Base-by-base conservation (phyloP, 169 alveolate genomes). In the Neospora caninum region DNA sequence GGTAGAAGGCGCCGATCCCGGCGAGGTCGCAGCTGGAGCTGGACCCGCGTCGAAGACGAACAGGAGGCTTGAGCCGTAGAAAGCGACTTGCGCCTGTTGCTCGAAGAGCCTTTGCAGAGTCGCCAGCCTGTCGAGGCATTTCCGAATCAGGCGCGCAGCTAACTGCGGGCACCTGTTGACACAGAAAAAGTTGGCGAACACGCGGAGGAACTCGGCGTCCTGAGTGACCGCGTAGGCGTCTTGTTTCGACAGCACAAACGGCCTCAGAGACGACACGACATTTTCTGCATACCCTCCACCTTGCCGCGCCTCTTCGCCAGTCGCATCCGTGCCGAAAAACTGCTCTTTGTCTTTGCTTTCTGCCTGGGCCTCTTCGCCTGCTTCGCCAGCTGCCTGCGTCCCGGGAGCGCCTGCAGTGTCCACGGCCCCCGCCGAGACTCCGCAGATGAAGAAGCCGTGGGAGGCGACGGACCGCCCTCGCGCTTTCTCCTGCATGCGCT, bases 401-500 rank as follows among this genome's bases (percentile, higher is more conserved):
- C 16, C 73, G n/a, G 31, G 73, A 1, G 73, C 73, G 7, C 7
- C 31, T 6, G 31, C 34, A 29, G 31, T 64, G 73, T 64, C 73
- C 7, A 64, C 73, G n/a, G 73, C 73, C 73, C 34, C 73, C 34
- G 73, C 86, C 64, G 84, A 45, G 58, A 88, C 92, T 1, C 92
- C 92, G 84, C 92, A 88, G 41, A 88, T 53, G 20, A 53, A 41
- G 58, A 88, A 88, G 92, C 92, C 92, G 38, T 88, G 92, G 43
- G 92, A 36, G 20, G 84, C 92, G 49, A 88, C 54, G 10, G 92
- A 88, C 41, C 92, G 43, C 34, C 31, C 53, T 54, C 53, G 34
- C 53, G 82, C 92, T 39, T 88, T 88, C 64, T n/a, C 42, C 64
- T 88, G 92, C 92, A 88, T 88, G 92, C 92, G 92, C 53, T 22